Percentiles rank a stretch among this genome's conserved stretches.
These are phyloP conservation scores for Cryptococcus depauperatus DNA, from an alignment of 1,284 basidiomycete species.

Conservation along the genomic window DNA sequence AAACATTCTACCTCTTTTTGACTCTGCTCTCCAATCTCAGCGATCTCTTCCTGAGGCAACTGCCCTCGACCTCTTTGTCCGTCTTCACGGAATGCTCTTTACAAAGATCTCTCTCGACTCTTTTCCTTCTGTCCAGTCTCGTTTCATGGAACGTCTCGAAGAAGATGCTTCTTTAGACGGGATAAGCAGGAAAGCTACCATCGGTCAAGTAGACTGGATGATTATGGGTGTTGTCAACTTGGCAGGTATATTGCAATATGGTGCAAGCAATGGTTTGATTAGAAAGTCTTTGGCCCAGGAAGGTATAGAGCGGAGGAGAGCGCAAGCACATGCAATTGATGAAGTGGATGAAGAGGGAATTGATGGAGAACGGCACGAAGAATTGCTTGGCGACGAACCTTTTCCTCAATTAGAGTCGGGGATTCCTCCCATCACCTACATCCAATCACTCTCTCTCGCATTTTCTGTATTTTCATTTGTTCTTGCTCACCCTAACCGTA, in stretches of 20 bases:
- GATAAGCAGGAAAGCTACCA: conserved; percentile 42
- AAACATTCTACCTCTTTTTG: conserved; percentile 77
- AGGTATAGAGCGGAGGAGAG: conserved; percentile 30
- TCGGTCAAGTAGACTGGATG: conserved; percentile 82
- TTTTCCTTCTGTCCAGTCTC: conserved; percentile 68
- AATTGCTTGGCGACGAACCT: not conserved
- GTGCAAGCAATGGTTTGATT: conserved; percentile 63
- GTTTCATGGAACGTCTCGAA: conserved; percentile 72
- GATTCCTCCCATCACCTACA: conserved; percentile 56
- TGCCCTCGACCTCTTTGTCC: conserved; percentile 74
- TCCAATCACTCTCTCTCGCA: conserved; percentile 65
- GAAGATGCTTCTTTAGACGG: conserved; percentile 57
- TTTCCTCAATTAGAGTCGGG: conserved; percentile 4
- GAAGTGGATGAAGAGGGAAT: conserved; percentile 24
- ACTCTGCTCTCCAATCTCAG: conserved; percentile 57
- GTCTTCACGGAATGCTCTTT: conserved; percentile 91
- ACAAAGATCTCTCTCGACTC: conserved; percentile 89
- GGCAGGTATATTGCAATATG: conserved; percentile 76
- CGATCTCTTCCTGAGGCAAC: conserved; percentile 67
- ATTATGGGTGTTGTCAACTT: conserved; percentile 89
- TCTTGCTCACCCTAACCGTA: conserved; percentile 54
- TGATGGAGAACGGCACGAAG: conserved; percentile 8
- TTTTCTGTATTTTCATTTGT: conserved; percentile 70
- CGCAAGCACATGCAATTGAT: conserved; percentile 45
- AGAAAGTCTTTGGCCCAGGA: conserved; percentile 49